Percentiles rank a stretch among this genome's conserved stretches.
These are phyloP conservation scores for Psilocybe cyanescens DNA, from an alignment of 768 basidiomycete species.

Conservation along the genomic window DNA sequence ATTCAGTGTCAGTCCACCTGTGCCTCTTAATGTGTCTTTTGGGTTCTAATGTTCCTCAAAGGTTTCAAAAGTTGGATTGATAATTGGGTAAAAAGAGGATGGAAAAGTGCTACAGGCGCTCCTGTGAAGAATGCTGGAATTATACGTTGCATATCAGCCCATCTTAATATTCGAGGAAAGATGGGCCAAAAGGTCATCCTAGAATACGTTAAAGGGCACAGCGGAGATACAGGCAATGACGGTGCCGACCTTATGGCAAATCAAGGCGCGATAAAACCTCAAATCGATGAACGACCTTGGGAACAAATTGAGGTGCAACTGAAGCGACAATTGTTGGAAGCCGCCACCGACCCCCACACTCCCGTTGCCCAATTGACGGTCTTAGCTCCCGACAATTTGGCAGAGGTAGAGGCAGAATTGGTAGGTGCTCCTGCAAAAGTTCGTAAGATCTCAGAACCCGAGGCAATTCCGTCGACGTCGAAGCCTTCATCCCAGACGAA, in stretches of 20 bases:
- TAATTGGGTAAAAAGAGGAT: slow-evolving; percentile 66
- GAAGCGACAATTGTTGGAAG: background rate
- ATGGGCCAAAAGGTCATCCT: slow-evolving; percentile 62
- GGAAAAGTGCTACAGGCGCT: slow-evolving; percentile 45
- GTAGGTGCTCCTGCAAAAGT: slow-evolving; percentile 3
- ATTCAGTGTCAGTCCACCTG: slow-evolving; percentile 62
- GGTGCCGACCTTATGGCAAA: slow-evolving; percentile 80
- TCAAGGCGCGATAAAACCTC: slow-evolving; percentile 47
- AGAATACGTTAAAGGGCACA: slow-evolving; percentile 79
- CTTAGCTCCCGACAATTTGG: slow-evolving; percentile 1
- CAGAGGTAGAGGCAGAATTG: background rate
- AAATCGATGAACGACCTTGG: slow-evolving; percentile 65
- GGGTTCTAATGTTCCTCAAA: slow-evolving; percentile 30
- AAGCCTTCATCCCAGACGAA: background rate
- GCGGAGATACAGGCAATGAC: slow-evolving; percentile 82
- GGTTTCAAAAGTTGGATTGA: slow-evolving; percentile 72
- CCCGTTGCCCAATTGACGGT: slow-evolving; percentile 1
- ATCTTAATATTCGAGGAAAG: slow-evolving; percentile 55
- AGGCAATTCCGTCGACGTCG: background rate
- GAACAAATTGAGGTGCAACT: slow-evolving; percentile 30
- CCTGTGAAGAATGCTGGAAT: slow-evolving; percentile 76
- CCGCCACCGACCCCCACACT: background rate
- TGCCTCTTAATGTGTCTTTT: background rate
- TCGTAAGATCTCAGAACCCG: slow-evolving; percentile 1
- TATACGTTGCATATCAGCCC: slow-evolving; percentile 70